Percentiles rank a stretch among this genome's conserved stretches.
Evolutionary conservation across 108 stramenopile genomes (phyloP).

Genomic region (Cyclotella cryptica): DNA sequence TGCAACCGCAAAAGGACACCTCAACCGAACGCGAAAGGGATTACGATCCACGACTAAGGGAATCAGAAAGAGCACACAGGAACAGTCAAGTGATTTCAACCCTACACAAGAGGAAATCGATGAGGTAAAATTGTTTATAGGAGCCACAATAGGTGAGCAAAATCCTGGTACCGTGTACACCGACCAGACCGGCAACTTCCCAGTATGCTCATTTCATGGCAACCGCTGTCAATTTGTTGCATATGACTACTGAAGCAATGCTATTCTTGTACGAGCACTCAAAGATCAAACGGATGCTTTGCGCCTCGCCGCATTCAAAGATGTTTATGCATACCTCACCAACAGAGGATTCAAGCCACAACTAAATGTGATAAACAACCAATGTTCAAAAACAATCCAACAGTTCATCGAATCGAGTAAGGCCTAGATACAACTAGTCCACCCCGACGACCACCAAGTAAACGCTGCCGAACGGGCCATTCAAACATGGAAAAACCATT

Average conservation of each 20-base stretch:
- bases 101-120: background rate
- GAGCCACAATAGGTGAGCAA: background rate
- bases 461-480: slow-evolving; percentile 32
- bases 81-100: background rate
- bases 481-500: slow-evolving; percentile 26
- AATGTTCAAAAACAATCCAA: background rate
- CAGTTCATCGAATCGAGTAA: background rate
- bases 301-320: slow-evolving; percentile 1
- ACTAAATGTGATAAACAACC: background rate
- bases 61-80: too few species aligned
- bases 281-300: too few species aligned
- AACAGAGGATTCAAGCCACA: background rate
- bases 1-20: slow-evolving; percentile 15
- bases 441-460: slow-evolving; percentile 9
- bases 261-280: background rate
- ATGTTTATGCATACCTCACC: background rate
- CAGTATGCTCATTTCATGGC: background rate
- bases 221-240: background rate
- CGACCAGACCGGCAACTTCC: background rate
- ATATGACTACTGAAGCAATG: slow-evolving; percentile 7
- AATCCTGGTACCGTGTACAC: background rate
- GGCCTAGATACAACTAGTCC: slow-evolving; percentile 24
- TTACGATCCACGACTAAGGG: background rate
- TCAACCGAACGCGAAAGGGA: background rate
- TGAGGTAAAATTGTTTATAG: background rate